Percentiles rank a stretch among this genome's conserved stretches.
Conservation (phyloP, 176 grass and related monocot genomes). For the Alloteropsis semialata region DNA sequence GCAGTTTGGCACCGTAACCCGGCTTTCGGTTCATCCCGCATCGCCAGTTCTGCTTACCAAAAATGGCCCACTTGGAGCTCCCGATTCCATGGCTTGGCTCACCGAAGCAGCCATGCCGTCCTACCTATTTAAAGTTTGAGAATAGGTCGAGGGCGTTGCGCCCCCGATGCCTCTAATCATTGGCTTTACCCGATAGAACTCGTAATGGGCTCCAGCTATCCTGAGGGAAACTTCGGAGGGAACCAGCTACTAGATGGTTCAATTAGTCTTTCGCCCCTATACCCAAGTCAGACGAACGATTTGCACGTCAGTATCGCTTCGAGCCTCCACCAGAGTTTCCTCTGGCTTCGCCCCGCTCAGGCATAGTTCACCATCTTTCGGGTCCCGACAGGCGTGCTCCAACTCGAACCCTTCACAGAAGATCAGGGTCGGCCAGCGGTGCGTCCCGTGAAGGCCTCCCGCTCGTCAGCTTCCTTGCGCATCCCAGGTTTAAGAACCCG, state of each 20-base stretch:
- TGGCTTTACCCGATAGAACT: conserved; percentile 65
- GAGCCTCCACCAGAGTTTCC: conserved; percentile 84
- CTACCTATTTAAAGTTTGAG: conserved; percentile 82
- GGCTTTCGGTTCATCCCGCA: conserved; percentile 53
- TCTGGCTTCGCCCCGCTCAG: conserved; percentile 65
- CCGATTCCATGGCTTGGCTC: background rate
- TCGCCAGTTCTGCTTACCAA: conserved; percentile 77
- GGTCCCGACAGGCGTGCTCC: conserved; percentile 61
- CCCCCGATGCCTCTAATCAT: conserved; percentile 75
- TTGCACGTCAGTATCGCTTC: conserved; percentile 72
- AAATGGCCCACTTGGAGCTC: conserved; percentile 34
- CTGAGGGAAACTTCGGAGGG: conserved; percentile 42
- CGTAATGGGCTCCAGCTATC: conserved; percentile 54
- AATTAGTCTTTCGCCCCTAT: conserved; percentile 69
- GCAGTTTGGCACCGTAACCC: background rate
- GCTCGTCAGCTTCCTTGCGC: no score
- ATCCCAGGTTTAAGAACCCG: no score
- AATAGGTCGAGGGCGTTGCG: conserved; percentile 74
- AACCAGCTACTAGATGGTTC: conserved; percentile 76
- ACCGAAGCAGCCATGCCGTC: conserved; percentile 16
- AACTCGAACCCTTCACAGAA: conserved; percentile 60
- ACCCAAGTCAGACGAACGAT: conserved; percentile 78
- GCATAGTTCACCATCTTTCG: conserved; percentile 86
- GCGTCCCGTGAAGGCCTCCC: background rate
- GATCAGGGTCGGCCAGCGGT: conserved; percentile 44